Evolutionary conservation across 192 early-diverging fungal genomes (phyloP).

Genomic region (Geranomyces variabilis): DNA sequence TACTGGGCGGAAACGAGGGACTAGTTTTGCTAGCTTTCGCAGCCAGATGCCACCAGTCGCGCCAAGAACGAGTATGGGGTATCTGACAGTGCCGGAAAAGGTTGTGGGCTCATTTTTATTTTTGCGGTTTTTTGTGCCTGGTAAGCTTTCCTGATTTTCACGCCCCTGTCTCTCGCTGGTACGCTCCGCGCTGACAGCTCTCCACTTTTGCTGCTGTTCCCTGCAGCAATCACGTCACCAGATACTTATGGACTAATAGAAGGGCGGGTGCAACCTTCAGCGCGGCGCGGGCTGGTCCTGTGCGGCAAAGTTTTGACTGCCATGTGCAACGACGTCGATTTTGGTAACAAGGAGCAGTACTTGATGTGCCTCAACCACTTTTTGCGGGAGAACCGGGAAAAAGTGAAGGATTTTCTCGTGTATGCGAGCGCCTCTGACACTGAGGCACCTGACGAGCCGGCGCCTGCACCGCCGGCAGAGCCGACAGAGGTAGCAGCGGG

Average conservation of each 20-base stretch:
- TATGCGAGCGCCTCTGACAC: slow-evolving; percentile 20
- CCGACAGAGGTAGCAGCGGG: background rate
- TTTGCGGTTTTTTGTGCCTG: slow-evolving; percentile 61
- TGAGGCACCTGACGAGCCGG: slow-evolving; percentile 2
- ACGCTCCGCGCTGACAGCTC: too few species aligned
- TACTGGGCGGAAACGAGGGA: background rate
- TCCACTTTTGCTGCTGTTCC: too few species aligned
- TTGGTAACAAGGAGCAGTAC: slow-evolving; percentile 61
- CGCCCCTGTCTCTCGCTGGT: too few species aligned
- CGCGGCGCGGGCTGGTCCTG: slow-evolving; percentile 57
- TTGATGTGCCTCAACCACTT: slow-evolving; percentile 56
- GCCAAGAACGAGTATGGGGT: slow-evolving; percentile 42
- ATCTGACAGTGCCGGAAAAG: slow-evolving; percentile 65
- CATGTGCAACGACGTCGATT: slow-evolving; percentile 64
- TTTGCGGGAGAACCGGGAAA: slow-evolving; percentile 47
- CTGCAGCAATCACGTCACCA: slow-evolving; percentile 56
- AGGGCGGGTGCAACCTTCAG: slow-evolving; percentile 34
- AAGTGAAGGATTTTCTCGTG: slow-evolving; percentile 49
- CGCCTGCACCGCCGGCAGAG: background rate
- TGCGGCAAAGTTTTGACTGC: slow-evolving; percentile 63
- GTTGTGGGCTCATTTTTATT: slow-evolving; percentile 71
- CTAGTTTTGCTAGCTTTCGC: background rate
- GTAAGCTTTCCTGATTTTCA: slow-evolving; percentile 42
- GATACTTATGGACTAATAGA: slow-evolving; percentile 56
- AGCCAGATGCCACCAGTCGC: slow-evolving; percentile 5